A percentile compares a stretch with the other conserved stretches of the same genome.
Evolutionary conservation across 495 filamentous ascomycete genomes (phyloP).

Genomic region (Penicillium diatomitis): DNA sequence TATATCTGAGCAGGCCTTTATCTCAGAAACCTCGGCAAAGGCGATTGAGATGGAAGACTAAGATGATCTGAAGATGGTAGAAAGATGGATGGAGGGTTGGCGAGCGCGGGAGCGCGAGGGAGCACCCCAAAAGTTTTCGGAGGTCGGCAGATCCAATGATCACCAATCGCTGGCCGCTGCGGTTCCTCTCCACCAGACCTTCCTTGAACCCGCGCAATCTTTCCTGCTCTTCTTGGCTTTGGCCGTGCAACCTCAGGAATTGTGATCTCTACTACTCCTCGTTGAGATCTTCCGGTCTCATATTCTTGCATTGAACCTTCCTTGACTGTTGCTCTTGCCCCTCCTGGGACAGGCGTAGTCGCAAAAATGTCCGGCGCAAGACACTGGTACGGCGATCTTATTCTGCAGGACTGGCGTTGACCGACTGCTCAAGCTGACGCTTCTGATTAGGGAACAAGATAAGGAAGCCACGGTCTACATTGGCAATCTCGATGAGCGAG

Average conservation of each 20-base stretch:
- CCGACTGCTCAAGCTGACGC: not conserved
- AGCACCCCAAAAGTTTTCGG: slow-evolving; percentile 30
- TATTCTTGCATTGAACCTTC: too few species aligned
- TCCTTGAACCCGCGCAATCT: not conserved
- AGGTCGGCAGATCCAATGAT: slow-evolving; percentile 12
- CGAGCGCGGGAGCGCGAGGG: slow-evolving; percentile 1
- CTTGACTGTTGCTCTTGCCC: not conserved
- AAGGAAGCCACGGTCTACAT: slow-evolving; percentile 98
- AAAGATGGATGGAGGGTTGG: not conserved
- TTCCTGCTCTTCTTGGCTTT: not conserved
- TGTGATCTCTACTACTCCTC: not conserved
- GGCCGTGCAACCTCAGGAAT: not conserved
- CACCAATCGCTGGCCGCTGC: not conserved
- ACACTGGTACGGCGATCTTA: slow-evolving; percentile 56
- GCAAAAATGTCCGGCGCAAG: slow-evolving; percentile 59
- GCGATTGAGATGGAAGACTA: not conserved
- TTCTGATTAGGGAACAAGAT: slow-evolving; percentile 77
- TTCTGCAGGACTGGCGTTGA: not conserved
- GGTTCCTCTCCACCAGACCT: not conserved
- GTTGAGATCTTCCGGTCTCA: not conserved
- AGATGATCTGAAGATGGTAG: not conserved
- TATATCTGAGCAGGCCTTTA: not conserved
- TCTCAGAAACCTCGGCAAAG: not conserved
- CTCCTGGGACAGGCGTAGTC: slow-evolving; percentile 1
- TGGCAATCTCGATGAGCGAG: slow-evolving; percentile 95